Conservation (phyloP, 164 flowering plant species). For the Houttuynia cordata region DNA sequence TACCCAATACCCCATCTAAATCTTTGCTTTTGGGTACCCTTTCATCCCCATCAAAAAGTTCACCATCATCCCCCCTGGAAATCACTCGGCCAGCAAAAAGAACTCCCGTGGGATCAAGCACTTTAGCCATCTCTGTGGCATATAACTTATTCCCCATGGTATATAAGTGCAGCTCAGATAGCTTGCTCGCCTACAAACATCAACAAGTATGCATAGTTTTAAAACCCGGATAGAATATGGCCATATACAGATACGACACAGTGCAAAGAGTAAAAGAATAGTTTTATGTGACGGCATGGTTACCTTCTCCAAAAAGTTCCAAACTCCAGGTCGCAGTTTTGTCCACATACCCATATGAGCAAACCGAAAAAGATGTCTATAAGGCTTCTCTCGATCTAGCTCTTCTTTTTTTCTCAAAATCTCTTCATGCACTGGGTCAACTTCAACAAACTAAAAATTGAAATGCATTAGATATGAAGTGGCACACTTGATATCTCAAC, state of each 20-base stretch:
- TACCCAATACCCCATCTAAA: conserved; percentile 92
- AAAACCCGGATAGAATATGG: neutral
- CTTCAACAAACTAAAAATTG: conserved; percentile 55
- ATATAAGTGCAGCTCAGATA: conserved; percentile 87
- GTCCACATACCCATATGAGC: conserved; percentile 97
- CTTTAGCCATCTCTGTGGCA: conserved; percentile 94
- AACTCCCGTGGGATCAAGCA: conserved; percentile 79
- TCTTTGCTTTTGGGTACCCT: conserved; percentile 84
- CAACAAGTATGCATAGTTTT: neutral
- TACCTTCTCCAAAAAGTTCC: conserved; percentile 93
- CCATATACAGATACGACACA: neutral
- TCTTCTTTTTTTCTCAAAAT: conserved; percentile 81
- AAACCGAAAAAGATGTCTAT: conserved; percentile 77
- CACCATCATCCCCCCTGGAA: conserved; percentile 82
- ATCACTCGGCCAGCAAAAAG: conserved; percentile 83
- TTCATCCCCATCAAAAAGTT: conserved; percentile 61
- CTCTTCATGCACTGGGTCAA: conserved; percentile 68
- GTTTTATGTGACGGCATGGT: neutral
- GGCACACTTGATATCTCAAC: neutral
- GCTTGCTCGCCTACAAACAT: conserved; percentile 70
- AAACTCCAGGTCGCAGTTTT: conserved; percentile 85
- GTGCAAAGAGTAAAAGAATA: too few relatives aligned
- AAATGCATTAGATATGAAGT: neutral
- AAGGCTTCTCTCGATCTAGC: conserved; percentile 67
- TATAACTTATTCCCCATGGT: conserved; percentile 93